phyloP scores from a whole-genome alignment of 2,329 filamentous ascomycete genomes.

The Xylariomycetidae sp. region DNA sequence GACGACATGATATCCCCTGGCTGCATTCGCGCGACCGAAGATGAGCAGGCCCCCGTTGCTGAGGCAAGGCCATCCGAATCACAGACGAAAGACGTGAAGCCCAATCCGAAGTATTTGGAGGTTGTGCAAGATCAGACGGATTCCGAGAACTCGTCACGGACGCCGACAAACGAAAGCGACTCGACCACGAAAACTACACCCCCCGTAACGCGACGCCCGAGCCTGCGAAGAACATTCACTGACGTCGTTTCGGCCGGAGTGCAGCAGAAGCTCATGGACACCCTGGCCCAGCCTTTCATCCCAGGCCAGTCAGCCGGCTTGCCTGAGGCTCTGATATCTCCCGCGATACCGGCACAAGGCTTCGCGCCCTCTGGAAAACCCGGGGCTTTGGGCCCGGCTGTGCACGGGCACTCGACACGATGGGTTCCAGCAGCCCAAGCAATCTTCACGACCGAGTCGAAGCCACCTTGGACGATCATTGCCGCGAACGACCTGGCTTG shows the following conservation, averaged over 20 bases:
- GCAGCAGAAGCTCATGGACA: constrained; percentile 79
- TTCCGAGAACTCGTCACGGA: constrained; percentile 47
- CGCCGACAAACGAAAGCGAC: constrained; percentile 50
- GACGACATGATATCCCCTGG: constrained; percentile 30
- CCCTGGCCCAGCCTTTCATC: constrained; percentile 74
- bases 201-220: constrained; percentile 55
- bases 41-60: constrained; percentile 4
- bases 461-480: constrained; percentile 89
- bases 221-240: constrained; percentile 79
- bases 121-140: constrained; percentile 20
- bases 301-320: constrained; percentile 35
- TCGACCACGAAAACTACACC: constrained; percentile 47
- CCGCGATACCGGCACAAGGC: constrained; percentile 34
- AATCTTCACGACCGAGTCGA: constrained; percentile 92
- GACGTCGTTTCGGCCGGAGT: constrained; percentile 70
- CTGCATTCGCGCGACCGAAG: constrained; percentile 13
- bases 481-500: constrained; percentile 95
- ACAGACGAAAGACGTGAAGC: constrained; percentile 7
- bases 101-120: constrained; percentile 11
- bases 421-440: constrained; percentile 90
- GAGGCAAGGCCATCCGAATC: too few relatives aligned
- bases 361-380: constrained; percentile 38
- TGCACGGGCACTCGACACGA: constrained; percentile 85
- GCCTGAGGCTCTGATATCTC: constrained; percentile 35
- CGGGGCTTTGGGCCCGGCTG: constrained; percentile 46